Conservation (phyloP, 306 rosid species). For the Gillenia trifoliata region DNA sequence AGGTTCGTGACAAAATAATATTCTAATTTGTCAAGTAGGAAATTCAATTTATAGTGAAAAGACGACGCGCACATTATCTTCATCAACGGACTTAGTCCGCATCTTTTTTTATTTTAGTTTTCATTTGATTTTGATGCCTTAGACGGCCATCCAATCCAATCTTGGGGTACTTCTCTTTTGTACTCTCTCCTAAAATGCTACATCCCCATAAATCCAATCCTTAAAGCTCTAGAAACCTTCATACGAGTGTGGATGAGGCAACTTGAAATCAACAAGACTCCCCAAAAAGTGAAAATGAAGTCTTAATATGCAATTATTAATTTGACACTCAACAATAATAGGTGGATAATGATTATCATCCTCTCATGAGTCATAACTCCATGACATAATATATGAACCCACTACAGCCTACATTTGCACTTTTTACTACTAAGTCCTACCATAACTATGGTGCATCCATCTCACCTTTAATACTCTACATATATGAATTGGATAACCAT, state of each 20-base stretch:
- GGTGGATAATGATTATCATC: not conserved
- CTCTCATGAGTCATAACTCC: not conserved
- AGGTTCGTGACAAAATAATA: not conserved
- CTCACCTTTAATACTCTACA: not conserved
- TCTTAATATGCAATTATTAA: not conserved
- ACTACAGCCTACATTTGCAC: not conserved
- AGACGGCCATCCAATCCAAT: not conserved
- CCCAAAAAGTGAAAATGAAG: constrained; percentile 2
- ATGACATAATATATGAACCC: not conserved
- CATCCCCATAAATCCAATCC: constrained; percentile 6
- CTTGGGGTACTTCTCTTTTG: not conserved
- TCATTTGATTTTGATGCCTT: not conserved
- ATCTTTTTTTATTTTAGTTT: not conserved
- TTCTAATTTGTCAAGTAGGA: too few species aligned
- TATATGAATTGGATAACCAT: not conserved
- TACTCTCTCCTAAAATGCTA: not conserved
- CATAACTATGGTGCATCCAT: not conserved
- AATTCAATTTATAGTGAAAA: too few species aligned
- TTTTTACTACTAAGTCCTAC: not conserved
- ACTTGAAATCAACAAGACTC: not conserved
- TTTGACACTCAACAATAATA: not conserved
- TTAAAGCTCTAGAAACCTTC: constrained; percentile 15
- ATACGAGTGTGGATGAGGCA: constrained; percentile 1
- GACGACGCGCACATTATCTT: too few species aligned
- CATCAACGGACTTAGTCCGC: not conserved